phyloP scores from a whole-genome alignment of 1,284 basidiomycete species.

The Hymenochaete sp. region DNA sequence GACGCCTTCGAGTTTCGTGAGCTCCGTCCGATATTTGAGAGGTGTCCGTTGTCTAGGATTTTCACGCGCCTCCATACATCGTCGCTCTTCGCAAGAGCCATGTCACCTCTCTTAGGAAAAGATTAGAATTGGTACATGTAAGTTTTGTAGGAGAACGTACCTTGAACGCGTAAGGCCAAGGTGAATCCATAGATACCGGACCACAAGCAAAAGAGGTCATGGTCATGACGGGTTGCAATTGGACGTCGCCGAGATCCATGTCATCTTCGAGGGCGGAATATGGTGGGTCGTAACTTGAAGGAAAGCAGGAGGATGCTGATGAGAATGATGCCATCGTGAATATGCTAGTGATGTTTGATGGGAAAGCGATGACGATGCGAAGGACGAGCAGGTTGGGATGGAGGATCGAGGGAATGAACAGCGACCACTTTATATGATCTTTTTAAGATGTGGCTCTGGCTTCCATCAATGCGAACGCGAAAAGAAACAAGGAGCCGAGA shows the following conservation, averaged over 20 bases:
- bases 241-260: background rate
- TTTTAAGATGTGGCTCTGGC: no score
- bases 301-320: no score
- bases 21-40: background rate
- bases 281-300: no score
- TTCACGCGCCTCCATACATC: conserved; percentile 5
- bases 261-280: background rate
- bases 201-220: conserved; percentile 2
- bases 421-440: no score
- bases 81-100: conserved; percentile 4
- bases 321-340: no score
- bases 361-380: no score
- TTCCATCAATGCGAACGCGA: no score
- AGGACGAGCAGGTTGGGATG: no score
- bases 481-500: no score
- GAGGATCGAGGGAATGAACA: no score
- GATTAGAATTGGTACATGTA: background rate
- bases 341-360: no score
- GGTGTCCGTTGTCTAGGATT: background rate
- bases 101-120: background rate
- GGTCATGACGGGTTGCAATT: background rate
- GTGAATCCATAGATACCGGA: conserved; percentile 5
- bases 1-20: background rate
- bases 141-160: background rate
- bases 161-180: conserved; percentile 8